Evolutionary conservation across 164 flowering plant species (phyloP).

Genomic region (Cinnamomum chago): DNA sequence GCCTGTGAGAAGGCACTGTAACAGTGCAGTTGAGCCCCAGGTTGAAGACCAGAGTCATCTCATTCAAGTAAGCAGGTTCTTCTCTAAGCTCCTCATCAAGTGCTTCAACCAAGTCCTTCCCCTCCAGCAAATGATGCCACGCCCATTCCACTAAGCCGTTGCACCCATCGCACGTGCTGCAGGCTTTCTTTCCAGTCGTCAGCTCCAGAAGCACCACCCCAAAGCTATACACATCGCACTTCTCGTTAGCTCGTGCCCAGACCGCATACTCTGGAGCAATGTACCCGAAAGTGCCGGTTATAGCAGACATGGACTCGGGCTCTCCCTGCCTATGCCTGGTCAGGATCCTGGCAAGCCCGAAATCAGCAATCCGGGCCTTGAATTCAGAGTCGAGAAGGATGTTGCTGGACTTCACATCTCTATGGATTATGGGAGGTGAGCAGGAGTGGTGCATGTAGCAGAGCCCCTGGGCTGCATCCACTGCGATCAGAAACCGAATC

Average conservation of each 20-base stretch:
- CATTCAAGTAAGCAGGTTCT: slow-evolving; percentile 38
- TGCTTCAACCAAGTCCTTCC: slow-evolving; percentile 30
- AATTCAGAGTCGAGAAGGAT: slow-evolving; percentile 70
- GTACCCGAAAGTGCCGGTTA: slow-evolving; percentile 87
- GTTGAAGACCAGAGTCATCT: slow-evolving; percentile 50
- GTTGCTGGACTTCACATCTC: slow-evolving; percentile 86
- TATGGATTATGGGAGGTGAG: slow-evolving; percentile 64
- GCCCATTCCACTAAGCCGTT: slow-evolving; percentile 71
- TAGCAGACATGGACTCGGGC: slow-evolving; percentile 51
- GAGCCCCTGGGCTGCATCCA: slow-evolving; percentile 85
- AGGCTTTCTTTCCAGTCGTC: slow-evolving; percentile 66
- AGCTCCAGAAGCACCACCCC: slow-evolving; percentile 86
- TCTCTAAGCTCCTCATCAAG: slow-evolving; percentile 52
- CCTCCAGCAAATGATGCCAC: slow-evolving; percentile 46
- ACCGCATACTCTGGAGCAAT: slow-evolving; percentile 82
- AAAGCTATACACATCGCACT: slow-evolving; percentile 78
- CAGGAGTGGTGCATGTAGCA: slow-evolving; percentile 86
- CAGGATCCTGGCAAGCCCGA: slow-evolving; percentile 74
- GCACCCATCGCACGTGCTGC: slow-evolving; percentile 54
- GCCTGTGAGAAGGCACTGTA: slow-evolving; percentile 46
- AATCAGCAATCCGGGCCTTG: slow-evolving; percentile 74
- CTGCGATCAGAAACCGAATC: slow-evolving; percentile 52
- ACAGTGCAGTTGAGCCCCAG: slow-evolving; percentile 73
- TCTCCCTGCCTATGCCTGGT: slow-evolving; percentile 32
- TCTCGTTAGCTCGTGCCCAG: slow-evolving; percentile 63